These are phyloP conservation scores for Polytrichum commune DNA, from an alignment of 225 moss, liverwort and hornwort species.

Conservation along the genomic window DNA sequence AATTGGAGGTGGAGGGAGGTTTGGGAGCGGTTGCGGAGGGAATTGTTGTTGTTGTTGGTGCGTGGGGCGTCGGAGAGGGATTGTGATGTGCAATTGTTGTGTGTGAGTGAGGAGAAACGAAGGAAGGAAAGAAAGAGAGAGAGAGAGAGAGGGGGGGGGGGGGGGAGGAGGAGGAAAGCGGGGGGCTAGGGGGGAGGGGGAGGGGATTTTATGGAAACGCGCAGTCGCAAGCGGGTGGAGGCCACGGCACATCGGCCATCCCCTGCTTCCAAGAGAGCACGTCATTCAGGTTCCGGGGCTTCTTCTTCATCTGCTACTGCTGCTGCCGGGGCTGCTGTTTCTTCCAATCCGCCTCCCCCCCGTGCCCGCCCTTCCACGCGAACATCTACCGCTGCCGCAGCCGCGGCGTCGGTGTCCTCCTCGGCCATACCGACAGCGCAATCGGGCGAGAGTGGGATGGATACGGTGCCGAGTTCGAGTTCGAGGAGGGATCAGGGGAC, in stretches of 20 bases:
- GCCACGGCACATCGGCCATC: conserved; percentile 99
- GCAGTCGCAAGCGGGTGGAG: conserved; percentile 99
- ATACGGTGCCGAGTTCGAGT: conserved; percentile 62
- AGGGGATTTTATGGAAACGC: conserved; percentile 99
- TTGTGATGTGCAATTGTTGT: conserved; percentile 1
- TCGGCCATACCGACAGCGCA: conserved; percentile 29
- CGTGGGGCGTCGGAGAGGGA: neutral
- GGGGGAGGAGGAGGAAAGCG: conserved; percentile 5
- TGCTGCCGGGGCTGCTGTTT: conserved; percentile 21
- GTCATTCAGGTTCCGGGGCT: conserved; percentile 42
- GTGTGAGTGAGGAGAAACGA: neutral
- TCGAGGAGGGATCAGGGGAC: conserved; percentile 60
- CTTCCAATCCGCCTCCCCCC: conserved; percentile 36
- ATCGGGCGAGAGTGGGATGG: conserved; percentile 47
- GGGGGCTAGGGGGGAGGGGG: conserved; percentile 40
- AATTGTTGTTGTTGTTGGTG: too few species aligned
- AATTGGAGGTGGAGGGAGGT: too few species aligned
- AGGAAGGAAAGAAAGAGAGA: too few species aligned
- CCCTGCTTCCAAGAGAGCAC: conserved; percentile 79
- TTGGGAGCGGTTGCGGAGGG: too few species aligned
- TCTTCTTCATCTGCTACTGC: conserved; percentile 25
- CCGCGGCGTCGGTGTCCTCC: conserved; percentile 7
- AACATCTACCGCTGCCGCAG: conserved; percentile 47
- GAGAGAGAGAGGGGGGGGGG: too few species aligned
- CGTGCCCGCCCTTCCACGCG: conserved; percentile 92